These are phyloP conservation scores for Geotrichum phurueaensis DNA, from an alignment of 1,139 yeast species.

Conservation along the genomic window DNA sequence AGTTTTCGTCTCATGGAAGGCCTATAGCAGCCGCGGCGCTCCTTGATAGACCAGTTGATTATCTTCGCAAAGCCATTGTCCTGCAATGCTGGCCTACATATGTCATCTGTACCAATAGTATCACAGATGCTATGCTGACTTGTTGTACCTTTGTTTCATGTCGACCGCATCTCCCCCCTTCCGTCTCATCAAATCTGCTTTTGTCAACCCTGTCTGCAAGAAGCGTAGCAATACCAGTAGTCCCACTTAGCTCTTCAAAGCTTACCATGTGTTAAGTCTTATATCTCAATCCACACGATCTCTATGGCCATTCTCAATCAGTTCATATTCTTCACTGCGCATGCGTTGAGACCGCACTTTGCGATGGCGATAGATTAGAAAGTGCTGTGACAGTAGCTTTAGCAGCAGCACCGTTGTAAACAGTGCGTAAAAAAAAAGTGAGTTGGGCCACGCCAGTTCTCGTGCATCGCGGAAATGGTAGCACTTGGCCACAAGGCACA, in stretches of 20 bases:
- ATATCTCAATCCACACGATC: background rate
- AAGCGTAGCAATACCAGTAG: background rate
- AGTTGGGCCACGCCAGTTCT: slow-evolving; percentile 12
- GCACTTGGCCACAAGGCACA: background rate
- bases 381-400: slow-evolving; percentile 6
- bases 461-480: background rate
- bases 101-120: background rate
- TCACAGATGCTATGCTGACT: background rate
- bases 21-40: background rate
- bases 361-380: slow-evolving; percentile 6
- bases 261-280: background rate
- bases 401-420: background rate
- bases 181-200: background rate
- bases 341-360: background rate
- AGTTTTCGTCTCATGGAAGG: background rate
- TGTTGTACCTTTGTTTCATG: background rate
- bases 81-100: background rate
- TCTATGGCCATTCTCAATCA: background rate
- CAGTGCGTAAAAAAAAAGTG: slow-evolving; percentile 3
- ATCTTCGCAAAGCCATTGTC: background rate
- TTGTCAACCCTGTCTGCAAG: background rate
- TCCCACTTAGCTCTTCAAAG: background rate
- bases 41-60: background rate
- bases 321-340: background rate
- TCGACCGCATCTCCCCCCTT: background rate